Evolutionary conservation across 768 basidiomycete species (phyloP).

Genomic region (Kwoniella newhampshirensis): DNA sequence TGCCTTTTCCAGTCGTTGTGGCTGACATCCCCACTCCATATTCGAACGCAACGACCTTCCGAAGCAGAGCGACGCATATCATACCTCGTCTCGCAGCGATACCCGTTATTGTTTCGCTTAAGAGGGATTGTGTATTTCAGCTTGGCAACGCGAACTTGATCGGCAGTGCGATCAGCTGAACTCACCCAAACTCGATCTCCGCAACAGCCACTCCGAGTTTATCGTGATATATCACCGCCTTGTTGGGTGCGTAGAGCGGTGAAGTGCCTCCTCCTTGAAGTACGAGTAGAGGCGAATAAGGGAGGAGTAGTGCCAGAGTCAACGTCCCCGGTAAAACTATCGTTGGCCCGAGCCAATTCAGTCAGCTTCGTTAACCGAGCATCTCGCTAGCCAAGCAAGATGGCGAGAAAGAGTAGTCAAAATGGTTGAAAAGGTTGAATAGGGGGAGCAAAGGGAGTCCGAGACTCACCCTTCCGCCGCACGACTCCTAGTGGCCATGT

Average conservation of each 20-base stretch:
- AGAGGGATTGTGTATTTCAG: background rate
- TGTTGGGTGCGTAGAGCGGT: constrained; percentile 54
- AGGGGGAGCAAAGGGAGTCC: background rate
- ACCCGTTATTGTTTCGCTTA: constrained; percentile 43
- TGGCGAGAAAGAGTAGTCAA: too few relatives aligned
- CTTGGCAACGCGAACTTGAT: background rate
- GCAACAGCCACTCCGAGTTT: constrained; percentile 35
- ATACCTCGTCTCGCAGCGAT: constrained; percentile 28
- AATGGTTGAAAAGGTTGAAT: background rate
- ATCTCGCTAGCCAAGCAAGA: too few relatives aligned
- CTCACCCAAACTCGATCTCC: constrained; percentile 47
- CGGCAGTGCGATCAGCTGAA: background rate
- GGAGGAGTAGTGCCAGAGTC: constrained; percentile 32
- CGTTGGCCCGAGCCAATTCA: too few relatives aligned
- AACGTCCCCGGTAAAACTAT: constrained; percentile 49
- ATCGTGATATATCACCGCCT: constrained; percentile 52
- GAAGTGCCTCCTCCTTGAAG: constrained; percentile 51
- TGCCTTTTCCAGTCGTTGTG: background rate
- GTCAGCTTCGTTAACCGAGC: too few relatives aligned
- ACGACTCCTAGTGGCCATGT: constrained; percentile 39
- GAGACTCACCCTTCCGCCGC: constrained; percentile 36
- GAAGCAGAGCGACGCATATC: constrained; percentile 40
- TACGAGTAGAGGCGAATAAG: constrained; percentile 47
- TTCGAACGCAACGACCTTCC: constrained; percentile 43
- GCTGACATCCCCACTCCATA: constrained; percentile 24